Percentiles rank a stretch among this genome's conserved stretches.
phyloP scores from a whole-genome alignment of 2,329 filamentous ascomycete genomes.

The Periconia sp. region DNA sequence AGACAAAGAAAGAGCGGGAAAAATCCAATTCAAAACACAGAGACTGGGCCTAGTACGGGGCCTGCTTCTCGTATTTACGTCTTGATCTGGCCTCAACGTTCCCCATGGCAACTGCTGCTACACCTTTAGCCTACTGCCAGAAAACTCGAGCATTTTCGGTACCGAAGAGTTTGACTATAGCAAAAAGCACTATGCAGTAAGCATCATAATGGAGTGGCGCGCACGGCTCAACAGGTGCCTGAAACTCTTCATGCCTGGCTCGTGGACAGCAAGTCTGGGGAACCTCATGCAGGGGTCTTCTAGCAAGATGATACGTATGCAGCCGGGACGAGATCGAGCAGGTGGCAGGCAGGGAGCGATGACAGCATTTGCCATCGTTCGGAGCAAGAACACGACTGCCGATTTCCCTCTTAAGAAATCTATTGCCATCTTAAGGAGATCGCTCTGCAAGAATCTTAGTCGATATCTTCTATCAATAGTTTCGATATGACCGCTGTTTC shows the following conservation, averaged over 20 bases:
- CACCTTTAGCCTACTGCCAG: slow-evolving; percentile 27
- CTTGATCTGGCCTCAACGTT: slow-evolving; percentile 4
- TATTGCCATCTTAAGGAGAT: background rate
- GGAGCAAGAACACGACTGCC: slow-evolving; percentile 4
- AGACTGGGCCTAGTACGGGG: slow-evolving; percentile 4
- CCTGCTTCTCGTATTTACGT: slow-evolving; percentile 13
- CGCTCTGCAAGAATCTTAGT: background rate
- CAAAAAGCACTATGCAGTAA: slow-evolving; percentile 13
- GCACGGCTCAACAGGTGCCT: slow-evolving; percentile 19
- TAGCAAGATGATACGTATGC: slow-evolving; percentile 11
- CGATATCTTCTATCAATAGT: background rate
- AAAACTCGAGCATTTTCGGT: slow-evolving; percentile 18
- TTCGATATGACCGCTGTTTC: slow-evolving; percentile 9
- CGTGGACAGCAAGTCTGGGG: slow-evolving; percentile 10
- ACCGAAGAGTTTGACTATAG: slow-evolving; percentile 13
- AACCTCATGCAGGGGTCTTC: slow-evolving; percentile 7
- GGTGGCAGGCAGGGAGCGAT: slow-evolving; percentile 3
- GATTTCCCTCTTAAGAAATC: background rate
- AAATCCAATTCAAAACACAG: slow-evolving; percentile 2
- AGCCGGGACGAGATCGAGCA: slow-evolving; percentile 2
- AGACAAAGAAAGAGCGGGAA: background rate
- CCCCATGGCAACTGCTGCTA: slow-evolving; percentile 8
- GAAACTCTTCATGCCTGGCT: slow-evolving; percentile 20
- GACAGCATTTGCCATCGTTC: slow-evolving; percentile 9
- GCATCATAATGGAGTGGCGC: slow-evolving; percentile 10